These are phyloP conservation scores for Fusarium sp. DNA, from an alignment of 2,329 filamentous ascomycete genomes.

Conservation along the genomic window DNA sequence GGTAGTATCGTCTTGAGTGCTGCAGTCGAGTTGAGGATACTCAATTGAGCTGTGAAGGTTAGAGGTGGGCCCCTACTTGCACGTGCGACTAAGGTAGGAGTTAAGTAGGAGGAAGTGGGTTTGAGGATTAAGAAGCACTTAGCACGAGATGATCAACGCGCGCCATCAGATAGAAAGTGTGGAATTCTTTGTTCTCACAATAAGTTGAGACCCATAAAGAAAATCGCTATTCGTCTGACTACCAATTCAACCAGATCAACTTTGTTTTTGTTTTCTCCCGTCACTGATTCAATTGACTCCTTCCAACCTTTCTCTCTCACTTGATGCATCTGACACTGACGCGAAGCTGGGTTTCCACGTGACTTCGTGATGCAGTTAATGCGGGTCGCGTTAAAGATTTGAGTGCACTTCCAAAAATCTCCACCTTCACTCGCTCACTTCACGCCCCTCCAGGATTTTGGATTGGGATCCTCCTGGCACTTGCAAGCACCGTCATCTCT, in stretches of 20 bases:
- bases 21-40: conserved; percentile 17
- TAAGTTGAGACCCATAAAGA: neutral
- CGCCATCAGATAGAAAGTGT: neutral
- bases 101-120: neutral
- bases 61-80: conserved; percentile 35
- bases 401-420: conserved; percentile 14
- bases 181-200: conserved; percentile 17
- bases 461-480: conserved; percentile 7
- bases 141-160: conserved; percentile 7
- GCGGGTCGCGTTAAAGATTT: conserved; percentile 29
- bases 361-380: conserved; percentile 38
- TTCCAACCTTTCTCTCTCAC: neutral
- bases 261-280: neutral
- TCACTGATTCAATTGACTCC: neutral
- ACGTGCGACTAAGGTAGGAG: conserved; percentile 28
- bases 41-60: conserved; percentile 6
- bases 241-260: neutral
- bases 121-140: conserved; percentile 16
- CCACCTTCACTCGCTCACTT: conserved; percentile 12
- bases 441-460: conserved; percentile 19
- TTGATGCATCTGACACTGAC: neutral
- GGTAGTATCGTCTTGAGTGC: neutral
- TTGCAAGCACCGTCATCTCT: neutral
- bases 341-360: conserved; percentile 27
- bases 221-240: no score